Evolutionary conservation across 805 yeast genomes (phyloP).

Genomic region (Ogataea polymorpha): DNA sequence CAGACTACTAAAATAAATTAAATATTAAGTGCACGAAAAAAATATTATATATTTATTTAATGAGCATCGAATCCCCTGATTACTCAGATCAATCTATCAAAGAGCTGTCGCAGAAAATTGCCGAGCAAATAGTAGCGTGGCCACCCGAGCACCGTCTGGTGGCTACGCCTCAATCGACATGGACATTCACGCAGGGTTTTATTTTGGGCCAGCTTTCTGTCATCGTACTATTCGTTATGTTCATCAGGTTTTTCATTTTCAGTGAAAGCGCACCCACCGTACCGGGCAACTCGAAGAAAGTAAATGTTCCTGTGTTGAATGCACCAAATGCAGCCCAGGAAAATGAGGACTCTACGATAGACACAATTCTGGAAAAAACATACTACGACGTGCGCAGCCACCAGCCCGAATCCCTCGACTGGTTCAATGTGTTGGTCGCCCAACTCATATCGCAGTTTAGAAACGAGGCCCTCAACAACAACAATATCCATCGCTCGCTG

Average conservation of each 20-base stretch:
- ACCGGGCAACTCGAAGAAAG: constrained; percentile 26
- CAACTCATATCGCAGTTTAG: constrained; percentile 85
- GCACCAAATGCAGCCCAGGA: constrained; percentile 11
- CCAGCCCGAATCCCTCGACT: constrained; percentile 86
- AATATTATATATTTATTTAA: background rate
- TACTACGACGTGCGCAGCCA: constrained; percentile 89
- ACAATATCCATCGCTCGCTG: constrained; percentile 78
- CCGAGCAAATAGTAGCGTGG: constrained; percentile 17
- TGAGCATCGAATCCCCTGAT: constrained; percentile 4
- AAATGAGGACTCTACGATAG: constrained; percentile 20
- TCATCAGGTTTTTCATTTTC: constrained; percentile 73
- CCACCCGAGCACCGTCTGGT: constrained; percentile 10
- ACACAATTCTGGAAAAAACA: constrained; percentile 76
- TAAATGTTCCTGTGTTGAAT: constrained; percentile 17
- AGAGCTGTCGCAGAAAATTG: constrained; percentile 20
- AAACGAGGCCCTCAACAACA: constrained; percentile 81
- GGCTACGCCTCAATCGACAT: constrained; percentile 23
- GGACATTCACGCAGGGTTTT: constrained; percentile 79
- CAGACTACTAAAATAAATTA: constrained; percentile 36
- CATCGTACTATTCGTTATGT: constrained; percentile 55
- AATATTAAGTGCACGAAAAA: background rate
- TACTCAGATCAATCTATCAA: constrained; percentile 9
- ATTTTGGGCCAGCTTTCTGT: constrained; percentile 73
- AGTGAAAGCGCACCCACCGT: constrained; percentile 56
- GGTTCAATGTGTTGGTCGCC: constrained; percentile 94